These are phyloP conservation scores for Talaromyces sp. DNA, from an alignment of 2,329 filamentous ascomycete genomes.

Conservation along the genomic window DNA sequence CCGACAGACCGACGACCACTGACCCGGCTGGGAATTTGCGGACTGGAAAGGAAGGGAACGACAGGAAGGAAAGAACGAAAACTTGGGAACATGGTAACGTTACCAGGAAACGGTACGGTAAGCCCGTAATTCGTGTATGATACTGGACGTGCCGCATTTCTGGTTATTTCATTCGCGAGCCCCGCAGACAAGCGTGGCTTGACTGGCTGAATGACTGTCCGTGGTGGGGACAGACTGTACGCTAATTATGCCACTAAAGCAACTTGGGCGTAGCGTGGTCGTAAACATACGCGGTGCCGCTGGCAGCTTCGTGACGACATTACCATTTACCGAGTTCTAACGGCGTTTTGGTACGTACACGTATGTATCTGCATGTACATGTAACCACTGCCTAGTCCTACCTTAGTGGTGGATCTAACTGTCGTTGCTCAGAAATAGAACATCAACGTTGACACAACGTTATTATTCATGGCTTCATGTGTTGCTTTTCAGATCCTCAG, in stretches of 20 bases:
- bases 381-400: not conserved
- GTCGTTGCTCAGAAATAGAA: not conserved
- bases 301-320: not conserved
- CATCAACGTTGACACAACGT: slow-evolving; percentile 7
- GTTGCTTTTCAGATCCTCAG: not conserved
- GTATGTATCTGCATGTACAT: not conserved
- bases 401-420: not conserved
- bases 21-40: slow-evolving; percentile 1
- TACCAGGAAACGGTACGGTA: not conserved
- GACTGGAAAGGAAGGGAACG: not conserved
- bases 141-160: slow-evolving; percentile 6
- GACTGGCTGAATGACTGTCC: not conserved
- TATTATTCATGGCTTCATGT: slow-evolving; percentile 12
- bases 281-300: not conserved
- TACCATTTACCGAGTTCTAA: not conserved
- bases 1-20: not conserved
- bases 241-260: not conserved
- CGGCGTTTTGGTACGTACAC: not conserved
- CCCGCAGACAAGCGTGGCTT: not conserved
- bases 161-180: not conserved
- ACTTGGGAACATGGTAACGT: slow-evolving; percentile 3
- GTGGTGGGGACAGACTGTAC: not conserved
- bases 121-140: not conserved
- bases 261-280: not conserved
- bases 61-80: slow-evolving; percentile 1